Evolutionary conservation across 2,329 filamentous ascomycete species (phyloP).

Genomic region (Curvularia sp.): DNA sequence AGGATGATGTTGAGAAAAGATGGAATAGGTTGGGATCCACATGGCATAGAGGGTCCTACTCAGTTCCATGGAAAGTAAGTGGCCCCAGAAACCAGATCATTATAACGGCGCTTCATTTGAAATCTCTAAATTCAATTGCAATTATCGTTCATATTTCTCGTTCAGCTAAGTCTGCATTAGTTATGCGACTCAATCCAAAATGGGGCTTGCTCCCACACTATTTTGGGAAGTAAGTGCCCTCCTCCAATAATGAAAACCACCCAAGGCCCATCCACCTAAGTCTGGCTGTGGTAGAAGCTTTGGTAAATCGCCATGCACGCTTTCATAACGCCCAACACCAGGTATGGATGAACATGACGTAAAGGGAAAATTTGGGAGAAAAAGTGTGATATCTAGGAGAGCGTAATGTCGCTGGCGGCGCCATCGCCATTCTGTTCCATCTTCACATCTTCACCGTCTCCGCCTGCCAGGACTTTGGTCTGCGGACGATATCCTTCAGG

Average conservation of each 20-base stretch:
- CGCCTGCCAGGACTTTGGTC: conserved; percentile 49
- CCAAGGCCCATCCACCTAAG: not conserved
- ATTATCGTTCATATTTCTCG: not conserved
- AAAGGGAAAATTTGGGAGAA: not conserved
- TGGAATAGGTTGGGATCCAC: not conserved
- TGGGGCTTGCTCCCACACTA: not conserved
- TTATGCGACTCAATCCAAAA: not conserved
- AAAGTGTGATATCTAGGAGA: conserved; percentile 31
- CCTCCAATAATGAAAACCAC: not conserved
- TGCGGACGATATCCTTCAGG: conserved; percentile 43
- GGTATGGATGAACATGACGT: conserved; percentile 4
- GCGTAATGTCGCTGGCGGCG: conserved; percentile 44
- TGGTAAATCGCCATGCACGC: not conserved
- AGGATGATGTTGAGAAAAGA: not conserved
- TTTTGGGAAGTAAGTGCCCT: not conserved
- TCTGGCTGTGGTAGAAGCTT: not conserved
- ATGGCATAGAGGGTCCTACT: not conserved
- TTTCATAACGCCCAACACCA: conserved; percentile 12
- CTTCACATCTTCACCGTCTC: conserved; percentile 47
- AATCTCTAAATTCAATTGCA: not conserved
- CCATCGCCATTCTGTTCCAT: conserved; percentile 49
- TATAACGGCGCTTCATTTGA: too few relatives aligned
- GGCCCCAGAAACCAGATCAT: not conserved
- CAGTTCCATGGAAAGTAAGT: not conserved
- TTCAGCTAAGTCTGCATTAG: not conserved